Base-by-base conservation (phyloP, 805 yeast species). In the Brettanomyces nanus region DNA sequence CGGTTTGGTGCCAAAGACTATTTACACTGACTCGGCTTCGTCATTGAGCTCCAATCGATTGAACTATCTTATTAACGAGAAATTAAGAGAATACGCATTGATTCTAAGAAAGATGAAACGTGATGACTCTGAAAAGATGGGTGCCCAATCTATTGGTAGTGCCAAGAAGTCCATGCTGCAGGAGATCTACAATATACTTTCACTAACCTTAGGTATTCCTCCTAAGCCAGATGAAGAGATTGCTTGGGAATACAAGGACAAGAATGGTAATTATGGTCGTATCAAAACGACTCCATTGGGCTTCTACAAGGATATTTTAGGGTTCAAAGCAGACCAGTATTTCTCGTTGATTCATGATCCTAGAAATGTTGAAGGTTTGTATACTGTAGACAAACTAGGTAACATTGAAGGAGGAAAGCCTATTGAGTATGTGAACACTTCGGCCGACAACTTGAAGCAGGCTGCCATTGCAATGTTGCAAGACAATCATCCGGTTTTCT, bases 281-380 rank as follows among this genome's bases (percentile, higher is more conserved):
- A 45, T 74, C 39, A 66, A 68, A 31, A 66, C 81, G 7, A 77
- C 87, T 3, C 94, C 95, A 7, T 47, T 65, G 37, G 71, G 75
- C 40, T 82, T 85, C 61, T 83, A 80, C 59, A 60, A 66, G 39
- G 68, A 70, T 19, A 64, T 74, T 41, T 66, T 81, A 25, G 68
- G 63, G 23, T 71, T 68, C 44, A 73, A 80, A 39, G 75, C 73
- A 20, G 49, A 62, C 21, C 62, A 66, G 38, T 58, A 68, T 42
- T 82, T 85, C 39, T 84, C 94, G 1, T 63, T 85, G 50, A 74
- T 86, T 48, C 69, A 86, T 56, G 95, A 85, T 56, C 95, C 95
- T 39, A 75, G 95, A 68, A 81, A 86, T 54, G 67, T 65, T 27
- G 74, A 78, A 49, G 67, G 73, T 42, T 67, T 83, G 41, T 79